Evolutionary conservation across 345 rosid genomes (phyloP), one percentile per base, ranked within the genome.

Genomic region (Pugionium dolabratum): DNA sequence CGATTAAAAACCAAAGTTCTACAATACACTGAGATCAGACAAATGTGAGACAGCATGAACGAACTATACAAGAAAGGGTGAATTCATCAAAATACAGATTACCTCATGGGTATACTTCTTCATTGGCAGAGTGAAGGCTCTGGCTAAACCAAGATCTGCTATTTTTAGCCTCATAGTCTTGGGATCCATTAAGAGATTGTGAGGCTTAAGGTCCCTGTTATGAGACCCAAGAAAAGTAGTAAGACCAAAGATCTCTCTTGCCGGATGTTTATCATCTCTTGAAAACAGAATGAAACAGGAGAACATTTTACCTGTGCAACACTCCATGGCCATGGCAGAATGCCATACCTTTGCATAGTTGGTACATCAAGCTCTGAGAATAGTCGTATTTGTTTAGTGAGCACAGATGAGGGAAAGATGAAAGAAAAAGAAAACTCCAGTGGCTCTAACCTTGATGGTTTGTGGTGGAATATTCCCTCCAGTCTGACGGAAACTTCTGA

Each of bases 81-180:
- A 18, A 34, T 47, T 29, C 3, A 49, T 30, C 29, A 40, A 27
- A 18, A 36, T 6, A 28, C 47, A 33, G n/a, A 47, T 44, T 63
- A 89, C 98, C 96, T 92, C 98, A 47, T 92, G 98, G 41, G 98
- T 92, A 59, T 87, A 92, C 83, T 92, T 89, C 81, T 89, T 92
- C 39, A 92, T 85, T 2, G 98, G 98, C 41, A 93, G 86, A n/a
- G 97, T 90, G 67, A 83, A 86, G 27, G 91, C 80, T 69, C 98
- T 80, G 36, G 97, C 98, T 2, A 93, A 84, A 47, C 97, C 98
- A 46, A 90, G 94, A 84, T 93, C 98, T 1, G 98, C 98, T n/a
- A 93, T 93, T 54, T 92, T 92, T 42, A 89, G 98, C 71, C 75
- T 72, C 93, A 72, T 76, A 1, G 89, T 79, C 84, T 87, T 85